Evolutionary conservation across 805 yeast species (phyloP), one percentile per base, ranked within the genome.

Genomic region (Hanseniaspora occidentalis): DNA sequence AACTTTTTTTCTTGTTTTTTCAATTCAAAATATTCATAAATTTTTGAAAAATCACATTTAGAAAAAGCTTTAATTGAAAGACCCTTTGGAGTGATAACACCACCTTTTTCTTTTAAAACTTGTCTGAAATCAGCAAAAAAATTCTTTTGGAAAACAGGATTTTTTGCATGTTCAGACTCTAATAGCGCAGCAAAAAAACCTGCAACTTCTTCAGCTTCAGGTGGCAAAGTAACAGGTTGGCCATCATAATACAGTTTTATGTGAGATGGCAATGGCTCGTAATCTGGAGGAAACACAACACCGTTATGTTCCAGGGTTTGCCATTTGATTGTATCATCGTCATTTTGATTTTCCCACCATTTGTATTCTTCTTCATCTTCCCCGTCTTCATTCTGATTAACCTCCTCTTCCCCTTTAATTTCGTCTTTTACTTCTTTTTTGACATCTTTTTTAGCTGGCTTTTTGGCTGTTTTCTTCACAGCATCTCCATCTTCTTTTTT

Each of bases 171-270:
- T 48, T 89, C 96, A 1, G 86, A 71, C 47, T 84, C 86, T 35
- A 88, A 47, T 75, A 89, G 70, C 5, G 95, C 95, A 8, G 81
- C 97, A 58, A 71, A 89, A 54, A 86, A 89, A 0, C 96, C 96
- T 0, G 96, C 97, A 26, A 89, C 96, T 59, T 89, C 97, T 61
- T 89, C 98, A 2, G 96, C 96, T 42, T 69, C 82, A 1, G 65
- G 62, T 1, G 95, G 89, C 43, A 89, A 66, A 22, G 65, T 66
- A 1, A 88, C 88, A 0, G 92, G 83, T 47, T 73, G 69, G 1
- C 84, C 84, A 49, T 81, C 80, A 52, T 89, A 88, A 43, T 73
- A 69, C 40, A 89, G 50, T 53, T 81, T 84, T 31, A 88, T 82
- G 51, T 74, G 70, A 4, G 73, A 63, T 0, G 97, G 97, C 35